Base-by-base conservation (phyloP, 2,329 filamentous ascomycete genomes). In the Beauveria rudraprayagi region DNA sequence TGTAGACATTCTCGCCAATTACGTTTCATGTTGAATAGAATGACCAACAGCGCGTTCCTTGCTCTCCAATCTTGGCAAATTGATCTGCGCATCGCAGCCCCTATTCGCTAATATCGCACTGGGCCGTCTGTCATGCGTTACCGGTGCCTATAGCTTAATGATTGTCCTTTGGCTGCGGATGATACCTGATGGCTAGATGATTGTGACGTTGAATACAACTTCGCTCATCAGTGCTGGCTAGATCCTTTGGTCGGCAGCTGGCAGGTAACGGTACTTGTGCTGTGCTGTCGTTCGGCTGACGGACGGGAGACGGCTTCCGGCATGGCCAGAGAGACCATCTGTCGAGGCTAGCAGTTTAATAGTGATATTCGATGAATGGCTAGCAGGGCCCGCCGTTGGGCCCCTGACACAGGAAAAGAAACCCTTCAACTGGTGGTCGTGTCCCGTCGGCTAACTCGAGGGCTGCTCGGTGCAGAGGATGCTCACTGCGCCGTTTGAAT, bases 141-240 rank as follows among this genome's bases (percentile, higher is more conserved):
- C 34, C 56, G 47, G 47, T 52, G 48, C 57, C 48, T 60, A 48
- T 50, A 60, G 48, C 48, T 44, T 7, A 24, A 46, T 40, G 28
- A 30, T 40, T n/a, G 22, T 14, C 30, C 10, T 14, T 34, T 14
- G 11, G 11, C 30, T 34, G 30, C 14, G 4, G 10, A 11, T 34
- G 11, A 34, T 14, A 34, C 14, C 11, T 14, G 14, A 34, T 34
- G 30, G 14, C 5, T 22, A 24, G 34, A 28, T 19, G 46, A 41
- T 44, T 22, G 24, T 17, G 44, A 37, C 24, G 17, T 24, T n/a
- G 11, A 30, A 41, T n/a, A 28, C n/a, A n/a, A 47, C 10, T 34
- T 22, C 7, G 26, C 37, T 52, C 34, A 47, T 59, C 47, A 52
- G 46, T 24, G 56, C 37, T 52, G 52, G 47, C 26, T 22, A 30